Conservation (phyloP, 1,284 basidiomycete species). For the Taiwanofungus camphoratus region DNA sequence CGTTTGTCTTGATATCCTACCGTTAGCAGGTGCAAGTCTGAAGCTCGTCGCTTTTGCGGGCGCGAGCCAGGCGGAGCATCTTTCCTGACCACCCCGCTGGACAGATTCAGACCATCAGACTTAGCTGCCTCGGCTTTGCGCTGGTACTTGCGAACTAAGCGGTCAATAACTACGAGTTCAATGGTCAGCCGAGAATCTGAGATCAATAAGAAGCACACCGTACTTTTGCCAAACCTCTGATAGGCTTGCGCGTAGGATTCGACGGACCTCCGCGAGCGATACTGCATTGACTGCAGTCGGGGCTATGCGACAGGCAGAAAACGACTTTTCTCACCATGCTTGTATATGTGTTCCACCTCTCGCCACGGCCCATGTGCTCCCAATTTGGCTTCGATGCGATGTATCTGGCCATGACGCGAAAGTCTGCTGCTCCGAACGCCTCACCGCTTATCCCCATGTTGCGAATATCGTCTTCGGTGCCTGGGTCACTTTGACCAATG, state of each 20-base stretch:
- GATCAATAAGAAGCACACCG: not conserved
- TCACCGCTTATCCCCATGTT: slow-evolving; percentile 47
- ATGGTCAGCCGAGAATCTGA: not conserved
- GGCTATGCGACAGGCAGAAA: too few relatives aligned
- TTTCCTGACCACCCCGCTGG: too few relatives aligned
- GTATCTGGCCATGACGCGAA: slow-evolving; percentile 50
- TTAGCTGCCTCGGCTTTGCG: slow-evolving; percentile 4
- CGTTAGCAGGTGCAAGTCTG: too few relatives aligned
- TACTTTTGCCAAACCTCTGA: slow-evolving; percentile 45
- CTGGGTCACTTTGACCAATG: slow-evolving; percentile 14
- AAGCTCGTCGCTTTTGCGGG: too few relatives aligned
- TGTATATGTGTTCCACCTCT: slow-evolving; percentile 49
- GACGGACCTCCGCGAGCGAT: slow-evolving; percentile 45
- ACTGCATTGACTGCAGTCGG: slow-evolving; percentile 19
- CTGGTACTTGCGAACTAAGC: slow-evolving; percentile 34
- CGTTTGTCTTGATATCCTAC: too few relatives aligned
- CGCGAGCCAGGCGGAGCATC: too few relatives aligned
- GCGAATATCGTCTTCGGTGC: slow-evolving; percentile 37
- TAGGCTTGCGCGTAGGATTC: slow-evolving; percentile 60
- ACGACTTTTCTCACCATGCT: slow-evolving; percentile 36
- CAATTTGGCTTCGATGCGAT: slow-evolving; percentile 45
- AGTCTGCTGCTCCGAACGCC: slow-evolving; percentile 50
- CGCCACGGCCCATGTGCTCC: slow-evolving; percentile 33
- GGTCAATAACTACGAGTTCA: slow-evolving; percentile 27
- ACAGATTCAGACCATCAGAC: too few relatives aligned